phyloP scores from a whole-genome alignment of 2,329 filamentous ascomycete species.

The Exophiala oligosperma region DNA sequence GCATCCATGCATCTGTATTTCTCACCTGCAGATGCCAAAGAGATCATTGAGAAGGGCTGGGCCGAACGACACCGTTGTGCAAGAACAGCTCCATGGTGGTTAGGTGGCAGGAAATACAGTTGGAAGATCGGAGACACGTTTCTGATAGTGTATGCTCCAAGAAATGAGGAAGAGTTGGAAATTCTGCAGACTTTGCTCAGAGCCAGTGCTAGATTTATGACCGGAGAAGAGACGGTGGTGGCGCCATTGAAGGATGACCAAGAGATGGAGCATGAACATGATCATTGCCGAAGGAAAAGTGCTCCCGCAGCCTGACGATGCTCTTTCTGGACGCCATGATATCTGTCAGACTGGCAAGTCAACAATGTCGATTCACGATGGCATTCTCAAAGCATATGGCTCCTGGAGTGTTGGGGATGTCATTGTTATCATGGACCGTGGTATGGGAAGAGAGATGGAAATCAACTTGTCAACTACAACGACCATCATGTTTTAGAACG shows the following conservation, averaged over 20 bases:
- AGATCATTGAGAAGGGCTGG: slow-evolving; percentile 75
- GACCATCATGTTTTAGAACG: too few species aligned
- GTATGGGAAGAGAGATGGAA: too few species aligned
- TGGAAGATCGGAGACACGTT: slow-evolving; percentile 21
- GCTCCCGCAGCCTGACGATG: background rate
- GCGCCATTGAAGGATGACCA: slow-evolving; percentile 5
- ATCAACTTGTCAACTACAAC: too few species aligned
- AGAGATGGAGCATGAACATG: background rate
- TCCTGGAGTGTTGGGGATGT: too few species aligned
- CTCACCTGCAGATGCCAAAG: slow-evolving; percentile 73
- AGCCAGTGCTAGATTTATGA: slow-evolving; percentile 24
- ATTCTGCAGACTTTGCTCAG: slow-evolving; percentile 46
- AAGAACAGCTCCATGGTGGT: slow-evolving; percentile 65
- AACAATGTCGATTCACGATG: too few species aligned
- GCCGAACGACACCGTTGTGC: slow-evolving; percentile 64
- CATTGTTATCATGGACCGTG: too few species aligned
- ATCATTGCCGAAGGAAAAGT: background rate
- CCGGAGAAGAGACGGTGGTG: slow-evolving; percentile 13
- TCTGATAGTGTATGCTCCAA: slow-evolving; percentile 78
- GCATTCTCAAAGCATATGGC: too few species aligned
- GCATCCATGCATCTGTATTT: slow-evolving; percentile 77
- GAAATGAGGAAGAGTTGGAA: slow-evolving; percentile 66
- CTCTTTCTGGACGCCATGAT: background rate
- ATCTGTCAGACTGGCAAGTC: background rate
- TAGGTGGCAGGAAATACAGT: slow-evolving; percentile 39